A percentile compares a stretch with the other conserved stretches of the same genome.
Conservation (phyloP, 2,329 filamentous ascomycete genomes). For the Nannizziopsis barbatae region DNA sequence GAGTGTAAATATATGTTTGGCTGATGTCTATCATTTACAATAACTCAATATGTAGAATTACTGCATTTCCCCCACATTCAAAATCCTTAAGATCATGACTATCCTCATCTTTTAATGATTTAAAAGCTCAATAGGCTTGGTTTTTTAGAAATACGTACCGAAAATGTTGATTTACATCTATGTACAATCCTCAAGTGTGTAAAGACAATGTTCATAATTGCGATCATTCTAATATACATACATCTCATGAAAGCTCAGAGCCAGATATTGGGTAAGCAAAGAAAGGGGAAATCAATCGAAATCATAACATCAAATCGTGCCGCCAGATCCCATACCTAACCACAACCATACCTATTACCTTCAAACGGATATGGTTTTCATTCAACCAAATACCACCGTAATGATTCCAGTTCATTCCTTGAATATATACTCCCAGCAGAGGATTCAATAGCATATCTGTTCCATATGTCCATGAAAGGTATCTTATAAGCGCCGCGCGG, state of each 20-base stretch:
- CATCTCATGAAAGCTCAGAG: too few species aligned
- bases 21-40: slow-evolving; percentile 15
- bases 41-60: slow-evolving; percentile 15
- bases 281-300: not conserved
- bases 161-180: too few species aligned
- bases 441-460: not conserved
- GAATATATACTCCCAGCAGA: slow-evolving; percentile 1
- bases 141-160: too few species aligned
- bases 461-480: slow-evolving; percentile 5
- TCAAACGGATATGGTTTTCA: not conserved
- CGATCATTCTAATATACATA: too few species aligned
- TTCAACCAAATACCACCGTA: not conserved
- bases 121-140: too few species aligned
- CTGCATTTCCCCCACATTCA: not conserved
- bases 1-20: slow-evolving; percentile 33
- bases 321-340: too few species aligned
- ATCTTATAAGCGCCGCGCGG: not conserved
- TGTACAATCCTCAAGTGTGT: too few species aligned
- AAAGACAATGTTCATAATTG: too few species aligned
- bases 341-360: too few species aligned
- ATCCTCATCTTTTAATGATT: too few species aligned
- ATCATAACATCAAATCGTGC: too few species aligned
- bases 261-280: not conserved
- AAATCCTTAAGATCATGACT: not conserved
- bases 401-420: not conserved